Evolutionary conservation across 1,139 yeast species (phyloP).

Genomic region (Scheffersomyces illinoinensis): DNA sequence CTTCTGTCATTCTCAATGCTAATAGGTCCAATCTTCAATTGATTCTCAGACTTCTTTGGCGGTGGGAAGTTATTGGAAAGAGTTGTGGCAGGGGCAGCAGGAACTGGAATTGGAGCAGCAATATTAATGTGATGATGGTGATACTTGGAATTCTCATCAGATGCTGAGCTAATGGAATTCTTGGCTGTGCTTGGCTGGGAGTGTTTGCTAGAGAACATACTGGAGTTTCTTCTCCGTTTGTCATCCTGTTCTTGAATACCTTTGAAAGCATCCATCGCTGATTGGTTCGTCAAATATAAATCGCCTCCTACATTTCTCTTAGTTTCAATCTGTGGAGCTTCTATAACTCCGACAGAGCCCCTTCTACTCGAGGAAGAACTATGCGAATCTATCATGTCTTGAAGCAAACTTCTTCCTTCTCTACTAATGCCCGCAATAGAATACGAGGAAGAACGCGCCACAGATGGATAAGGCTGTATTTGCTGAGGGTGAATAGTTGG

Average conservation of each 20-base stretch:
- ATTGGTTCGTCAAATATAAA: slow-evolving; percentile 48
- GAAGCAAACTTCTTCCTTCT: slow-evolving; percentile 32
- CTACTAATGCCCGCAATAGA: slow-evolving; percentile 33
- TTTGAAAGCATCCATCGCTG: slow-evolving; percentile 51
- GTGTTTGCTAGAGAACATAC: slow-evolving; percentile 26
- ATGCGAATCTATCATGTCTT: slow-evolving; percentile 38
- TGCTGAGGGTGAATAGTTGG: neutral
- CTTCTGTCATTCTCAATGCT: slow-evolving; percentile 24
- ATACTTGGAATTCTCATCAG: slow-evolving; percentile 4
- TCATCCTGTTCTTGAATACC: slow-evolving; percentile 51
- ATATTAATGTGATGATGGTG: slow-evolving; percentile 4
- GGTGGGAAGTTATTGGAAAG: slow-evolving; percentile 1
- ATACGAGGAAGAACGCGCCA: slow-evolving; percentile 19
- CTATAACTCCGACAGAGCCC: slow-evolving; percentile 40
- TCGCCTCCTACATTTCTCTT: slow-evolving; percentile 58
- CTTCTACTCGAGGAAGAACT: slow-evolving; percentile 29
- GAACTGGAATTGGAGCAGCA: slow-evolving; percentile 23
- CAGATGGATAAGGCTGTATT: slow-evolving; percentile 6
- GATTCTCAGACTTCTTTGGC: slow-evolving; percentile 4
- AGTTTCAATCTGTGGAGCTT: slow-evolving; percentile 50
- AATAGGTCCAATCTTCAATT: slow-evolving; percentile 36
- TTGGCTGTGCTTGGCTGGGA: slow-evolving; percentile 9
- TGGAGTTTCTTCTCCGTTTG: slow-evolving; percentile 40
- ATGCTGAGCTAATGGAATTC: slow-evolving; percentile 12
- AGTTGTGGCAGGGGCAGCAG: slow-evolving; percentile 7